Percentiles rank a stretch among this genome's conserved stretches.
Conservation (phyloP, 192 early-diverging fungal species). For the Diversispora eburnea region DNA sequence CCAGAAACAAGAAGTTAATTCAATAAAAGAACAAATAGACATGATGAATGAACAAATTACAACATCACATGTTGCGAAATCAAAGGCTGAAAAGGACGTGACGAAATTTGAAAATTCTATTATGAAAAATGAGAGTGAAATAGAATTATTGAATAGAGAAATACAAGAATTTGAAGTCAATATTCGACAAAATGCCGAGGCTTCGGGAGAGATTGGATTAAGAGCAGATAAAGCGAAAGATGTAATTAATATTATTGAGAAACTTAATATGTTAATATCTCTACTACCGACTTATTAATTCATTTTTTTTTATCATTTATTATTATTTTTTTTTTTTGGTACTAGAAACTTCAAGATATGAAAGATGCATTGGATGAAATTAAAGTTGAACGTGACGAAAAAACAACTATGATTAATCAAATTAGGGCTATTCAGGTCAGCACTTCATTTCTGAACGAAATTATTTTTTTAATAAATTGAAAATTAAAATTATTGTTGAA, state of each 20-base stretch:
- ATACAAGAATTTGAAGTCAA: conserved; percentile 57
- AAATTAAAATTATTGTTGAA: neutral
- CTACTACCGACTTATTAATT: neutral
- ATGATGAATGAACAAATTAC: conserved; percentile 63
- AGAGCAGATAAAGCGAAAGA: conserved; percentile 42
- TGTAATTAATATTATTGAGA: conserved; percentile 31
- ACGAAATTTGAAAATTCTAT: conserved; percentile 64
- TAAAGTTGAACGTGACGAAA: conserved; percentile 65
- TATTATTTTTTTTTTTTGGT: neutral
- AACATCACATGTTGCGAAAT: conserved; percentile 68
- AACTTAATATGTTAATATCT: neutral
- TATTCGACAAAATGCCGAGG: conserved; percentile 53
- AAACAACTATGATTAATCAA: conserved; percentile 59
- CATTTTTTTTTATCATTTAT: neutral
- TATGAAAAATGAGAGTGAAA: conserved; percentile 60
- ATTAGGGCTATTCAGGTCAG: conserved; percentile 64
- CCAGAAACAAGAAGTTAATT: conserved; percentile 84
- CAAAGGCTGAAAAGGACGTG: conserved; percentile 72
- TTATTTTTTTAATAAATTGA: neutral
- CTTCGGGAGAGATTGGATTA: conserved; percentile 44
- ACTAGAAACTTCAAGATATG: conserved; percentile 62
- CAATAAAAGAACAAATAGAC: conserved; percentile 73
- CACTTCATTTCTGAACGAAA: neutral
- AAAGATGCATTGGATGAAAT: conserved; percentile 61
- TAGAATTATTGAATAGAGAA: conserved; percentile 61